Conservation (phyloP, 345 rosid species). For the Eucalyptus marginata region DNA sequence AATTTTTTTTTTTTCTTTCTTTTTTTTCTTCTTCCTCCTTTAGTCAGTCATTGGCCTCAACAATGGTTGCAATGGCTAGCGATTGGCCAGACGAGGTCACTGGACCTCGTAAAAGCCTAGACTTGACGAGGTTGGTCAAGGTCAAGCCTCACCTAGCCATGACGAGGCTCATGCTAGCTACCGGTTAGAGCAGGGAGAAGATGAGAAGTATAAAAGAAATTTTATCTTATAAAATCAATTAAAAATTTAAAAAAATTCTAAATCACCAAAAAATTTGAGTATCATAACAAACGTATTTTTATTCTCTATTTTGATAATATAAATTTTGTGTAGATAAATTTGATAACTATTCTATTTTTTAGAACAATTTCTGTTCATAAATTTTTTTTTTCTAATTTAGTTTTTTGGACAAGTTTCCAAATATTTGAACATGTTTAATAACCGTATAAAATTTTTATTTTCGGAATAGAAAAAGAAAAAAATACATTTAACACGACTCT, state of each 20-base stretch:
- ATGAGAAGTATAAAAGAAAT: neutral
- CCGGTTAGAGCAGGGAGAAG: accelerated
- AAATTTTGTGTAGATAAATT: too few relatives aligned
- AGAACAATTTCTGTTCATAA: accelerated
- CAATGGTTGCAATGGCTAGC: neutral
- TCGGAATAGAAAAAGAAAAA: accelerated
- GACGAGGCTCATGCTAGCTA: accelerated
- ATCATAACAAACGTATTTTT: accelerated
- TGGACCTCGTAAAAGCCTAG: too few relatives aligned
- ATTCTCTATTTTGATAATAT: accelerated
- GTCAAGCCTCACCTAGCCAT: accelerated
- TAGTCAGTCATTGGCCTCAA: accelerated
- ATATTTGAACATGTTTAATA: too few relatives aligned
- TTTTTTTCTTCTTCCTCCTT: too few relatives aligned
- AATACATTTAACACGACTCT: accelerated
- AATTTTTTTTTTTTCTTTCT: too few relatives aligned
- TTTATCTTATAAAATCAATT: too few relatives aligned
- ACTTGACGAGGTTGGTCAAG: accelerated
- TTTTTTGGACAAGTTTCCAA: accelerated
- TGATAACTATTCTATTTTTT: accelerated
- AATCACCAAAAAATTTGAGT: accelerated
- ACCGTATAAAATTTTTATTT: accelerated
- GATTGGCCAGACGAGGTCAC: accelerated
- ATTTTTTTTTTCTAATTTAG: too few relatives aligned
- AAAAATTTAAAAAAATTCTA: too few relatives aligned